Evolutionary conservation across 1,284 basidiomycete species (phyloP), one percentile per base, ranked within the genome.

Genomic region (Trametes pubescens): DNA sequence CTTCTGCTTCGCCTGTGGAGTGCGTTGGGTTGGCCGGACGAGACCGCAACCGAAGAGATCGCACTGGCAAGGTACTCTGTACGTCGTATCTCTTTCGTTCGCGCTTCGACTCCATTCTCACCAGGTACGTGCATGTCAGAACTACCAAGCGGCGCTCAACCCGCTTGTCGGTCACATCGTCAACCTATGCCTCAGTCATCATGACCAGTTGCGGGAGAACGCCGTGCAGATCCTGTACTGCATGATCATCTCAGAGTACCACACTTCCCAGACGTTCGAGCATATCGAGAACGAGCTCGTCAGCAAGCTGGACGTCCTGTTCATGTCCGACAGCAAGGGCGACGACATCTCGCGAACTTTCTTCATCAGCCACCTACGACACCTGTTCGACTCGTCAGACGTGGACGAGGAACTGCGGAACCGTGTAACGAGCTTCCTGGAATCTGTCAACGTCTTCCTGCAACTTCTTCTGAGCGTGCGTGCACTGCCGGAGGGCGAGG

Each of bases 241-340:
- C 71, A 98, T 99, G 95, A 96, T 99, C 68, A 89, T 98, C 57
- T 94, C 95, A 6, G 95, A 98, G 75, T 93, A 92, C 74, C 88
- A 94, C 53, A 87, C 90, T 64, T 88, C 88, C 14, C 89, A 87
- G 24, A 88, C 93, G 74, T 95, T 95, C 72, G 89, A 92, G 66
- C 86, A 86, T 51, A 96, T 99, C 70, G 94, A 98, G 76, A 92
- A 93, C 69, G 96, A 98, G 77, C 85, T 99, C n/a, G 94, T 99
- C 71, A 96, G 90, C 73, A 93, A 95, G 70, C 82, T 99, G 46
- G 96, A 99, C 75, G 89, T 89, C n/a, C 77, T 96, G 51, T 94
- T 96, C 81, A 93, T 95, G 91, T 91, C 93, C 48, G 92, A 95
- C 73, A 89, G 91, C 77, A 90, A 95, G 78, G 92, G 92, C 34